Base-by-base conservation (phyloP, 257 asterid species). In the Salvia rosmarinus region DNA sequence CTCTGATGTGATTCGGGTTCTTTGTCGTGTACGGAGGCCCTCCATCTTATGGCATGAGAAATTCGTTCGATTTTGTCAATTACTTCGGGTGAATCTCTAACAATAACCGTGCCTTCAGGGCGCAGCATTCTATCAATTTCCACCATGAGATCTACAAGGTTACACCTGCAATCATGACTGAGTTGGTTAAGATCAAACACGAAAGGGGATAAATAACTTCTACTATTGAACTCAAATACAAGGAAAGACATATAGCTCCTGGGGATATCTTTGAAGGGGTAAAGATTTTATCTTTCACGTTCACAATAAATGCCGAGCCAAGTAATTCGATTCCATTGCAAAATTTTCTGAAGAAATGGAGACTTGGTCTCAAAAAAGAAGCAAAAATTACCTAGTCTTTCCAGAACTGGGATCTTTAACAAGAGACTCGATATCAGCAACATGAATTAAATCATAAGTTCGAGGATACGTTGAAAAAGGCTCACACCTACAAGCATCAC, bases 391-490 rank as follows among this genome's bases (percentile, higher is more conserved):
- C 99, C 98, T 88, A 87, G 37, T 81, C 82, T 82, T 83, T 76
- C 95, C 95, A 50, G 98, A 84, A 58, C 30, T 49, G 4, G 91
- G 85, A 71, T 88, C 95, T 76, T 77, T 84, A 21, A 85, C 71
- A 67, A 95, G 96, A 70, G 97, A 89, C 67, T 85, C 97, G 44
- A 95, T 82, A 60, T 89, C 79, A 58, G 80, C 86, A 35, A 88
- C 97, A 46, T 95, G 99, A 75, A 95, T 91, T 66, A 95, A 84
- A 81, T 95, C 99, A 73, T 95, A 95, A 25, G 96, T 85, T 78
- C 97, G 94, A 74, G 99, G 99, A 79, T 95, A 91, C 2, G 96
- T 95, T 30, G 99, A 95, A 83, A 95, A 95, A 76, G 99, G 99
- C 82, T 95, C 99, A 42, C 98, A 95, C 99, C 99, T 95, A 83